Base-by-base conservation (phyloP, 2,329 filamentous ascomycete species). In the Pseudogymnoascus sp. region DNA sequence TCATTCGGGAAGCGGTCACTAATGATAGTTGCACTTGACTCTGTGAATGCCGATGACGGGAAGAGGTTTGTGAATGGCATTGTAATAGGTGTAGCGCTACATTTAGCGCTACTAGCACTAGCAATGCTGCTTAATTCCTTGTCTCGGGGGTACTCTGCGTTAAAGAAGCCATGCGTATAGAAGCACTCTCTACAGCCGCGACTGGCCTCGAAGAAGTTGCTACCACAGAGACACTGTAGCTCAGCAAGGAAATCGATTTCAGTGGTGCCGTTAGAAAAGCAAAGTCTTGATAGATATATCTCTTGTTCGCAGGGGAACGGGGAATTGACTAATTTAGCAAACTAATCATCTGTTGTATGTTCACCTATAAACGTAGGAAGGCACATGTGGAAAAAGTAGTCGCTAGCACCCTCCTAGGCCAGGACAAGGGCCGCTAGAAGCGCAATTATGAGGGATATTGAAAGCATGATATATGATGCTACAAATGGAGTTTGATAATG, bases 221-320 rank as follows among this genome's bases (percentile, higher is more conserved):
- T 62, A 35, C 26, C 23, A 33, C 63, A 65, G 11, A 63, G n/a
- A 35, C 63, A 65, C 38, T 65, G 23, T 21, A 64, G 63, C 37
- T 63, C 44, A 4, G 63, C 63, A 44, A 65, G 23, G 15, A 63
- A 42, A 50, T 65, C 63, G 15, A 65, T n/a, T 17, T 63, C 42
- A 3, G 31, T 21, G 31, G 63, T 65, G 15, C 63, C 63, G 40
- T 65, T 63, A 6, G 33, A 62, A 19, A 13, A 33, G 62, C 63
- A 65, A 6, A 4, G 23, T 23, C n/a, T 10, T 7, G 15, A 9
- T 3, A 40, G 38, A 40, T 40, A 19, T 6, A 19, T 10, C 17
- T 10, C 7, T 19, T 40, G 38, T 7, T 40, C 38, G 38, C 38
- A 40, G 38, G 38, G 38, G 38, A 40, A 40, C n/a, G 38, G 38